Base-by-base conservation (phyloP, 306 rosid genomes). In the Ziziphus jujuba region DNA sequence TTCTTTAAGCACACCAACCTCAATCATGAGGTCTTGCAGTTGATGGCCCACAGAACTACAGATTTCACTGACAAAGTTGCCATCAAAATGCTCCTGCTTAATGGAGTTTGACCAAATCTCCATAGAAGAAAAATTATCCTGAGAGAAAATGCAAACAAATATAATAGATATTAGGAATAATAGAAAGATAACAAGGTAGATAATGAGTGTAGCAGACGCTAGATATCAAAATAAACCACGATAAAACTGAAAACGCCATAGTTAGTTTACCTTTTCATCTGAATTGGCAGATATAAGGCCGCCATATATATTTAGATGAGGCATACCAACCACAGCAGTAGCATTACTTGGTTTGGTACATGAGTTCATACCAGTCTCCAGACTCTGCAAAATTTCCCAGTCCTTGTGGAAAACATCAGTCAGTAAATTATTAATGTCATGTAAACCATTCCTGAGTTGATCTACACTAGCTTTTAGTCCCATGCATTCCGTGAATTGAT, bases 381-480 rank as follows among this genome's bases (percentile, higher is more conserved):
- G 74, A 77, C 78, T 87, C 65, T 66, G 81, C 69, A 77, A 79
- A 63, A 75, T 81, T 63, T 85, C 92, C 82, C 85, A 56, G 72
- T 95, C 89, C 67, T 78, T 71, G 54, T 69, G 69, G 56, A 80
- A 82, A 68, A 81, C 74, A 78, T 70, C 80, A 40, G 69, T 76
- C 52, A 90, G 63, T 72, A 81, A 73, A 80, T 66, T 69, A 54
- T 72, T 84, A 66, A 81, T 72, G 73, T 90, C 97, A 34, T 56
- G 63, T 75, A 95, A 84, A 49, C 83, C 77, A 77, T 76, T 77
- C 79, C 80, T 81, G 58, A 88, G 84, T 80, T 75, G 84, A 75
- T 80, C 84, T 71, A 90, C 59, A 72, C 58, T 62, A 77, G 96
- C 87, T 77, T 82, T 88, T 23, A 93, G 72, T 60, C 66, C 91